These are phyloP conservation scores for Solanum appendiculatum DNA, from an alignment of 257 asterid genomes.

Conservation along the genomic window DNA sequence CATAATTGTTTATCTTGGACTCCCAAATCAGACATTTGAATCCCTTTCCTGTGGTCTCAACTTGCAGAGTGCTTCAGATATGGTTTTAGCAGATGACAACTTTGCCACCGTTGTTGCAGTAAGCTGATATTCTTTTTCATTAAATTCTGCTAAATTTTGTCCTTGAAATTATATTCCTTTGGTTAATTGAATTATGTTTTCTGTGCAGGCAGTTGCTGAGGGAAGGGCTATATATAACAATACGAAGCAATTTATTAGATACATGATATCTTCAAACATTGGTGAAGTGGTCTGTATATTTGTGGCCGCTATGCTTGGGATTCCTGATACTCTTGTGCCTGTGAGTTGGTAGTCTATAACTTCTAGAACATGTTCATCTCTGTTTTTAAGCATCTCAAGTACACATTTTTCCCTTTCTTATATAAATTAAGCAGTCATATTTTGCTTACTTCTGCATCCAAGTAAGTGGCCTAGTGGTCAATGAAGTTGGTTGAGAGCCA, in stretches of 20 bases:
- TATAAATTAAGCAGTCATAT: background rate
- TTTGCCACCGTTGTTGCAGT: slow-evolving; percentile 98
- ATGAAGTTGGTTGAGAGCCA: background rate
- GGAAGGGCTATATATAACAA: slow-evolving; percentile 97
- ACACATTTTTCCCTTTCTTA: background rate
- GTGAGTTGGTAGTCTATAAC: slow-evolving; percentile 42
- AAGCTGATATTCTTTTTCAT: slow-evolving; percentile 17
- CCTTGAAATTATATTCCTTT: background rate
- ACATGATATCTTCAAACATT: slow-evolving; percentile 95
- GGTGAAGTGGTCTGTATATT: slow-evolving; percentile 99
- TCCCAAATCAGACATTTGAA: background rate
- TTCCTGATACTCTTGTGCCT: slow-evolving; percentile 98
- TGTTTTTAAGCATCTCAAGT: background rate
- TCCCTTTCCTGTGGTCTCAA: slow-evolving; percentile 10
- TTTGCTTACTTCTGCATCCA: background rate
- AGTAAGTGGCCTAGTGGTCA: background rate
- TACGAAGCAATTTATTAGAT: slow-evolving; percentile 95
- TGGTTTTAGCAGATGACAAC: slow-evolving; percentile 98
- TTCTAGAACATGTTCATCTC: background rate
- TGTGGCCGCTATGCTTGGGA: slow-evolving; percentile 95
- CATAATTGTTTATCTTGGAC: background rate
- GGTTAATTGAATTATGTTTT: background rate
- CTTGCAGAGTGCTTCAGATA: slow-evolving; percentile 98
- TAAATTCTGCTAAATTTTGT: background rate
- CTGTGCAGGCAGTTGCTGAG: slow-evolving; percentile 93